Base-by-base conservation (phyloP, 176 grass and related monocot genomes). In the Aegilops umbellulata region DNA sequence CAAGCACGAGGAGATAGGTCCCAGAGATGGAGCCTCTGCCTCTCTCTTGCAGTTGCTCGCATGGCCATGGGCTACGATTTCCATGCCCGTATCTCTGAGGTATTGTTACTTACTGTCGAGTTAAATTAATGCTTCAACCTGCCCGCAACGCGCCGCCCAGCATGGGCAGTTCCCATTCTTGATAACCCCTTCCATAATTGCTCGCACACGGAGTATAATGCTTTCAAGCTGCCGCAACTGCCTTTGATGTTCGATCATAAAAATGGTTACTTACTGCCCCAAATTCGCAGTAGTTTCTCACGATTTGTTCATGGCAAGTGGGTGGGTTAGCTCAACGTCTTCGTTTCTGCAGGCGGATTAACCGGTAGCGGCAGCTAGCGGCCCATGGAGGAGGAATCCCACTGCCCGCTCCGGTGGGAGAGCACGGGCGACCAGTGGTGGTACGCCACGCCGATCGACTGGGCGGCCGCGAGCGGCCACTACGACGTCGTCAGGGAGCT, bases 391-490 rank as follows among this genome's bases (percentile, higher is more conserved):
- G 87, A 80, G 78, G 69, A 69, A 57, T 19, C 83, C 5, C 89
- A 92, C 82, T 92, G 89, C 86, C 93, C 95, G 38, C 86, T 98
- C 32, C 89, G 95, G 81, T 98, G 95, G 95, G 93, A 95, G 89
- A 95, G 93, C 91, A 95, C 95, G 5, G 93, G 95, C n/a, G 93
- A 98, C 83, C 91, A 98, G 75, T 98, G 95, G 95, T 98, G 95
- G 95, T 98, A 92, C 63, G 95, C 95, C 26, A 95, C 95, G 19
- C 95, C 95, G 6, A 89, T 98, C 39, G 95, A 98, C 88, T 92
- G 81, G 86, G 95, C 95, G 17, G 95, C 95, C 44, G 89, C 95
- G 13, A 94, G 88, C 36, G 95, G 95, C 80, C 93, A 98, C 86
- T 95, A 94, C 74, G 91, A 95, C 80, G 76, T 98, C 47, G 95